phyloP scores from a whole-genome alignment of 306 rosid species.

The Vigna unguiculata region DNA sequence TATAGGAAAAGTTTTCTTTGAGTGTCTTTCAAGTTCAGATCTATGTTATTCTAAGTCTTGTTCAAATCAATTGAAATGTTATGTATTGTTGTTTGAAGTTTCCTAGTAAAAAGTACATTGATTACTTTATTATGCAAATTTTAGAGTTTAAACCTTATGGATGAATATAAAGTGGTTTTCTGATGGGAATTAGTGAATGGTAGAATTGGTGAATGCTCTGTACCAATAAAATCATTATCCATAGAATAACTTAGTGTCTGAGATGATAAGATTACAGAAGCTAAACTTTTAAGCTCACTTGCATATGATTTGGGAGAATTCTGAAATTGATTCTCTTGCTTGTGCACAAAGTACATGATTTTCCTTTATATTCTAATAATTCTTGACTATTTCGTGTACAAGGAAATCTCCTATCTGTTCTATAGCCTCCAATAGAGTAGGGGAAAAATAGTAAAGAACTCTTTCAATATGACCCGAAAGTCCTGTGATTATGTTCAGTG shows the following conservation, averaged over 20 bases:
- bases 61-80: constrained; percentile 7
- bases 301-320: not conserved
- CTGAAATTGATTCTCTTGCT: not conserved
- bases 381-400: not conserved
- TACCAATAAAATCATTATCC: too few species aligned
- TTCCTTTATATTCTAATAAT: not conserved
- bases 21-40: not conserved
- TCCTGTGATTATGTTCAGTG: not conserved
- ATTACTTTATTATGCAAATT: not conserved
- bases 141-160: too few species aligned
- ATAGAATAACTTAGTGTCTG: not conserved
- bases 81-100: not conserved
- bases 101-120: not conserved
- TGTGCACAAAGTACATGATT: not conserved
- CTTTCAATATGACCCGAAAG: not conserved
- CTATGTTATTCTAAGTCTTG: not conserved
- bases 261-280: constrained; percentile 20
- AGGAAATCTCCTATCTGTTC: not conserved
- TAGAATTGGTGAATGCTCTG: too few species aligned
- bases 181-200: too few species aligned
- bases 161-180: too few species aligned
- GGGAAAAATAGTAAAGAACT: not conserved
- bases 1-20: constrained; percentile 6
- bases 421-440: not conserved
- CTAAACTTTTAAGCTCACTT: constrained; percentile 14